phyloP scores from a whole-genome alignment of 352 stramenopile species.

The Thalassiosira hispida region DNA sequence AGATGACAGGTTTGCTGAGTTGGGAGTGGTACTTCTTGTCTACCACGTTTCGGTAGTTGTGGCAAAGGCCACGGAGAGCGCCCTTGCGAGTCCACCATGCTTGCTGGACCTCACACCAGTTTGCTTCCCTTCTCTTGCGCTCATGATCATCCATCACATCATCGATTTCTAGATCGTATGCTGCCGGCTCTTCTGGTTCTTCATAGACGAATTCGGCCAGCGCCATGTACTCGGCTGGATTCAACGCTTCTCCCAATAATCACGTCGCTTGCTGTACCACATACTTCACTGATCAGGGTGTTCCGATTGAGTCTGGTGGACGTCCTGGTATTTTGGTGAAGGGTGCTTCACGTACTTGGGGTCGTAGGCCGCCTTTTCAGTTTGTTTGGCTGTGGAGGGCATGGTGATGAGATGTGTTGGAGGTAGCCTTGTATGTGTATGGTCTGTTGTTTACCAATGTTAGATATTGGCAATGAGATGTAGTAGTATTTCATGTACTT shows the following conservation, averaged over 20 bases:
- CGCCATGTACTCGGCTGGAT: background rate
- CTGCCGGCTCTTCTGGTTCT: background rate
- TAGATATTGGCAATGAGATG: too few relatives aligned
- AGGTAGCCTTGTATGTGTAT: background rate
- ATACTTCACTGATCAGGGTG: too few relatives aligned
- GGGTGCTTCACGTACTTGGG: background rate
- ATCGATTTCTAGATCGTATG: background rate
- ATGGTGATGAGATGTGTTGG: background rate
- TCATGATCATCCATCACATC: background rate
- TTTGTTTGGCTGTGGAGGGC: background rate
- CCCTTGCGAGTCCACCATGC: background rate
- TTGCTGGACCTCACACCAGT: background rate
- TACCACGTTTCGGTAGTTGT: background rate
- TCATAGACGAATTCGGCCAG: too few relatives aligned
- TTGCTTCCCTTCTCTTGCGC: background rate
- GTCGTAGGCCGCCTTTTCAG: background rate
- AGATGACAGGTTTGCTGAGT: background rate
- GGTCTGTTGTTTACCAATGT: background rate
- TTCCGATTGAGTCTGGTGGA: too few relatives aligned
- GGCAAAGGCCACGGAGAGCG: background rate
- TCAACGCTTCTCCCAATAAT: background rate
- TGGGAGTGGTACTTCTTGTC: background rate
- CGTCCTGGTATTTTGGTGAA: background rate
- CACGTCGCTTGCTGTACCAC: too few relatives aligned
- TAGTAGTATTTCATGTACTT: too few relatives aligned